These are phyloP conservation scores for Sclerotinia borealis DNA, from an alignment of 2,329 filamentous ascomycete species.

Conservation along the genomic window DNA sequence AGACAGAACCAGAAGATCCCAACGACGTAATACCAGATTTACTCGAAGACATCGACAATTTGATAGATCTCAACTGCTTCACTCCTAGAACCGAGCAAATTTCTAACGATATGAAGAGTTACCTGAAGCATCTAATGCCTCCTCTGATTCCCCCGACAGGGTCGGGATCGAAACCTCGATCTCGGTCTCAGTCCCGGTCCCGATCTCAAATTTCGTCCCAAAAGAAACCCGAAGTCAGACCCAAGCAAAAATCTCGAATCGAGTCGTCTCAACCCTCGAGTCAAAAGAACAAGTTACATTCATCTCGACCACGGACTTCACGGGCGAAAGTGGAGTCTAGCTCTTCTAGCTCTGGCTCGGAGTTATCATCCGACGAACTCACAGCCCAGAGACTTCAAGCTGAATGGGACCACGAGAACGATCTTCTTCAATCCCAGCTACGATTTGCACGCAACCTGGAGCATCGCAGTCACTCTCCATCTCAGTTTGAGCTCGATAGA, in stretches of 20 bases:
- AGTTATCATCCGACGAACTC: not conserved
- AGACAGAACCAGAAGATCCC: not conserved
- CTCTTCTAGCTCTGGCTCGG: not conserved
- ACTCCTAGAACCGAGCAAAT: not conserved
- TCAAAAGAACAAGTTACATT: not conserved
- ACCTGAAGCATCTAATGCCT: constrained; percentile 5
- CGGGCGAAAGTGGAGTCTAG: not conserved
- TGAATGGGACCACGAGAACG: constrained; percentile 9
- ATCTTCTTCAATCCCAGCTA: constrained; percentile 6
- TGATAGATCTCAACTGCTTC: not conserved
- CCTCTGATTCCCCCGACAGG: not conserved
- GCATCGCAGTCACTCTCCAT: not conserved
- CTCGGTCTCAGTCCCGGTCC: not conserved
- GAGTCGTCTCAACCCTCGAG: not conserved
- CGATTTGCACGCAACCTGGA: not conserved
- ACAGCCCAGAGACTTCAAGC: constrained; percentile 9
- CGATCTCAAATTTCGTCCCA: not conserved
- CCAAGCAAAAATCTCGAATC: not conserved
- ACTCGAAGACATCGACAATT: not conserved
- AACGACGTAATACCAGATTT: not conserved
- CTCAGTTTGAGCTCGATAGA: constrained; percentile 7
- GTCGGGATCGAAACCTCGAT: not conserved
- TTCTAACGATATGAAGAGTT: constrained; percentile 3
- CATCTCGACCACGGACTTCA: not conserved
- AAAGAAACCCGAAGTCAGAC: not conserved